Percentiles rank a stretch among this genome's conserved stretches.
These are phyloP conservation scores for Rhodamnia rubescens DNA, from an alignment of 345 rosid genomes.

Conservation along the genomic window DNA sequence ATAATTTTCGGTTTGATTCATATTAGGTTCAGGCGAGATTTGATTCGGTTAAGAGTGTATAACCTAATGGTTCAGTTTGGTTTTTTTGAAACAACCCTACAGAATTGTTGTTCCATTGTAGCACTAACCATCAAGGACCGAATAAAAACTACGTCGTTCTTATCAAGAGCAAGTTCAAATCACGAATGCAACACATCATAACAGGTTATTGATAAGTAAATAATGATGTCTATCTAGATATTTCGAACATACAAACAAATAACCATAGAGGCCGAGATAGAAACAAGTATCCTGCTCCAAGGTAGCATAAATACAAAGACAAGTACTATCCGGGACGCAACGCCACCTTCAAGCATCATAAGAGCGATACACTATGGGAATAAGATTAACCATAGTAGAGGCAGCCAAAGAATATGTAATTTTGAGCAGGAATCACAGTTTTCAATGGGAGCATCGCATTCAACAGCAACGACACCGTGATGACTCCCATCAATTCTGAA, in stretches of 20 bases:
- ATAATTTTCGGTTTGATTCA: no score
- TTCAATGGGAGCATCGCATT: neutral
- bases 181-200: neutral
- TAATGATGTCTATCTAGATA: neutral
- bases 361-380: neutral
- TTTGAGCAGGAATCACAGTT: neutral
- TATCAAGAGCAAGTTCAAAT: neutral
- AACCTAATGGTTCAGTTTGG: no score
- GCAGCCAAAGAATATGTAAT: neutral
- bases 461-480: neutral
- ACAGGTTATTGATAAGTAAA: neutral
- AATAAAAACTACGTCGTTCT: neutral
- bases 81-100: no score
- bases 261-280: neutral
- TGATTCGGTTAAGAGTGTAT: no score
- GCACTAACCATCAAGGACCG: neutral
- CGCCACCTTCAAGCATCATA: neutral
- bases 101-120: neutral
- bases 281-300: neutral
- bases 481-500: neutral
- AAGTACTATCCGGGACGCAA: neutral
- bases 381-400: neutral
- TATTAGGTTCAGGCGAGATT: no score
- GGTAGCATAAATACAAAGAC: neutral
- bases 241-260: neutral